Percentiles rank a stretch among this genome's conserved stretches.
phyloP scores from a whole-genome alignment of 768 basidiomycete species.

The Tulasnella sp. region DNA sequence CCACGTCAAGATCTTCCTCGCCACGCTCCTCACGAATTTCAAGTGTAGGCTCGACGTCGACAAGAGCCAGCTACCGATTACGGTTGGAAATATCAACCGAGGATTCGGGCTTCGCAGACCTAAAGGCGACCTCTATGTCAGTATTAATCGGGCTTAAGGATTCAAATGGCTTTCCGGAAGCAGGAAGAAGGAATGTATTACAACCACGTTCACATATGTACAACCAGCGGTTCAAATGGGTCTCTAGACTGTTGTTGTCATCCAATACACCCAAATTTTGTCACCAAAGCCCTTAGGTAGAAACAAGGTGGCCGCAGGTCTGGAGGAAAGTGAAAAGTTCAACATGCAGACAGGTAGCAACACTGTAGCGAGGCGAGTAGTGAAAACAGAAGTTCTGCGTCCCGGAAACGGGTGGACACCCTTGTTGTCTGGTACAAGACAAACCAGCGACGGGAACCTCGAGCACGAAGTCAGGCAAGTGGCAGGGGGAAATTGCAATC shows the following conservation, averaged over 20 bases:
- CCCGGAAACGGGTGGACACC: too few relatives aligned
- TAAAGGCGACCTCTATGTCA: constrained; percentile 24
- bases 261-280: neutral
- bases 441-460: too few relatives aligned
- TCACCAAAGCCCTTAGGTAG: neutral
- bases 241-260: neutral
- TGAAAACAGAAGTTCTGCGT: too few relatives aligned
- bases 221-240: neutral
- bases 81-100: constrained; percentile 14
- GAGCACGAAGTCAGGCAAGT: too few relatives aligned
- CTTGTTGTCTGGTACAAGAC: too few relatives aligned
- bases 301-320: too few relatives aligned
- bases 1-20: constrained; percentile 24
- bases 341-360: too few relatives aligned
- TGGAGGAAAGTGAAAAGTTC: neutral
- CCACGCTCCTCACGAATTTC: constrained; percentile 24
- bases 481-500: neutral
- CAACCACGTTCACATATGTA: neutral
- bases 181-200: neutral
- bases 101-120: constrained; percentile 25
- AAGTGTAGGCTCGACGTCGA: constrained; percentile 11
- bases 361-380: too few relatives aligned
- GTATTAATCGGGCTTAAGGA: neutral
- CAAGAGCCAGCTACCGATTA: constrained; percentile 23
- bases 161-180: neutral